A percentile compares a stretch with the other conserved stretches of the same genome.
Conservation (phyloP, 2,329 filamentous ascomycete genomes). For the Alternaria burnsii region DNA sequence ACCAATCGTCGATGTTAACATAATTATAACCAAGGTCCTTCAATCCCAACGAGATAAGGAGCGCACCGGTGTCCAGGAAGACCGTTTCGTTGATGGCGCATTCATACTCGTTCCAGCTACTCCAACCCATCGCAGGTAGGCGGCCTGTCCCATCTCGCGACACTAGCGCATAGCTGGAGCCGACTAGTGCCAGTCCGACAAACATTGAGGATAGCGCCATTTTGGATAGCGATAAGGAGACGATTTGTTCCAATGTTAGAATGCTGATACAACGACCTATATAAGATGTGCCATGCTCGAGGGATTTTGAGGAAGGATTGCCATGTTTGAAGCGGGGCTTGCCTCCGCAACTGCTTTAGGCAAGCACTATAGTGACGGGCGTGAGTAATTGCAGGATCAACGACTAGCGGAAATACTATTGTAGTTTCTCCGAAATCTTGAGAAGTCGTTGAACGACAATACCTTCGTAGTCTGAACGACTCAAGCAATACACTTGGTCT, state of each 20-base stretch:
- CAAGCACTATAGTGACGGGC: slow-evolving; percentile 1
- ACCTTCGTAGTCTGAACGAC: not conserved
- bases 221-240: not conserved
- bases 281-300: not conserved
- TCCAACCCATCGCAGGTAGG: slow-evolving; percentile 36
- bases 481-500: not conserved
- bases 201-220: slow-evolving; percentile 7
- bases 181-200: slow-evolving; percentile 1
- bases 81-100: slow-evolving; percentile 34
- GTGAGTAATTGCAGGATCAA: not conserved
- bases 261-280: not conserved
- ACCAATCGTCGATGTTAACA: slow-evolving; percentile 68
- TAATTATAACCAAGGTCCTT: slow-evolving; percentile 50
- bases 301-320: not conserved
- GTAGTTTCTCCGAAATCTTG: not conserved
- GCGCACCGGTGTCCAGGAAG: slow-evolving; percentile 26
- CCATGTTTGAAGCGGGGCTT: not conserved
- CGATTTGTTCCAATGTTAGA: not conserved
- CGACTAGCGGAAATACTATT: not conserved
- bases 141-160: slow-evolving; percentile 27
- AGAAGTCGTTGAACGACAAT: not conserved
- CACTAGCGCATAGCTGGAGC: slow-evolving; percentile 7
- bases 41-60: slow-evolving; percentile 27
- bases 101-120: slow-evolving; percentile 32
- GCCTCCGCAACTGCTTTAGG: not conserved